These are phyloP conservation scores for Viscum album DNA, from an alignment of 177 flowering plant genomes.

Conservation along the genomic window DNA sequence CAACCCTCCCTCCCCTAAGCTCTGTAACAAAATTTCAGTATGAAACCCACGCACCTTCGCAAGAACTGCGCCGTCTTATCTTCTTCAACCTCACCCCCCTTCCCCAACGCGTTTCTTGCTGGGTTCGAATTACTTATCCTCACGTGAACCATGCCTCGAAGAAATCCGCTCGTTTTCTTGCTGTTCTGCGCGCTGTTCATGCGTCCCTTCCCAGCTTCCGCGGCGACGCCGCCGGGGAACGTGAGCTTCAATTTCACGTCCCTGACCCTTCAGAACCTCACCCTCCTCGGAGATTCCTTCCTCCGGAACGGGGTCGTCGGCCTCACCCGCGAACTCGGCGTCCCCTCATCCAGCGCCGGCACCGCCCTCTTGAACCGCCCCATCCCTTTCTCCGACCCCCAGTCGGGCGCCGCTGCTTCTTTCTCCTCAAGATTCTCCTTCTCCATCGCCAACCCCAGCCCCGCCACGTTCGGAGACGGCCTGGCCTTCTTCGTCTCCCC, in stretches of 20 bases:
- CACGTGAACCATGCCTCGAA: conserved; percentile 5
- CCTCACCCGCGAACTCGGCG: conserved; percentile 50
- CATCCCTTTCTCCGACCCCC: conserved; percentile 38
- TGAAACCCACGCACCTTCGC: too few relatives aligned
- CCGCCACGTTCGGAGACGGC: conserved; percentile 66
- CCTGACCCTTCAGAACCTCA: conserved; percentile 54
- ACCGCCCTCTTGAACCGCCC: conserved; percentile 51
- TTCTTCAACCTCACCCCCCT: neutral
- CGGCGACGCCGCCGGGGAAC: neutral
- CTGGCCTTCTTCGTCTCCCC: conserved; percentile 62
- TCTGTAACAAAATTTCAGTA: too few relatives aligned
- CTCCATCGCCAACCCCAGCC: conserved; percentile 40
- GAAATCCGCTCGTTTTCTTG: conserved; percentile 26
- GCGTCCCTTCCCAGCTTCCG: neutral
- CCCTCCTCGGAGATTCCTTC: conserved; percentile 80
- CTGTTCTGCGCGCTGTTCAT: conserved; percentile 10
- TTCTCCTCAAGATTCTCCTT: conserved; percentile 65
- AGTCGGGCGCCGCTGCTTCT: conserved; percentile 51
- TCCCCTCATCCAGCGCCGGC: conserved; percentile 80
- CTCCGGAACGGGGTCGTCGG: conserved; percentile 69
- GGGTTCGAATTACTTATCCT: neutral
- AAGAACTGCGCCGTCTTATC: neutral
- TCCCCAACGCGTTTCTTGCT: neutral
- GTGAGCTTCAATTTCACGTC: conserved; percentile 39
- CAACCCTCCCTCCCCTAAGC: conserved; percentile 10